A percentile compares a stretch with the other conserved stretches of the same genome.
Conservation (phyloP, 2,329 filamentous ascomycete species). For the Hypoxylon sp. region DNA sequence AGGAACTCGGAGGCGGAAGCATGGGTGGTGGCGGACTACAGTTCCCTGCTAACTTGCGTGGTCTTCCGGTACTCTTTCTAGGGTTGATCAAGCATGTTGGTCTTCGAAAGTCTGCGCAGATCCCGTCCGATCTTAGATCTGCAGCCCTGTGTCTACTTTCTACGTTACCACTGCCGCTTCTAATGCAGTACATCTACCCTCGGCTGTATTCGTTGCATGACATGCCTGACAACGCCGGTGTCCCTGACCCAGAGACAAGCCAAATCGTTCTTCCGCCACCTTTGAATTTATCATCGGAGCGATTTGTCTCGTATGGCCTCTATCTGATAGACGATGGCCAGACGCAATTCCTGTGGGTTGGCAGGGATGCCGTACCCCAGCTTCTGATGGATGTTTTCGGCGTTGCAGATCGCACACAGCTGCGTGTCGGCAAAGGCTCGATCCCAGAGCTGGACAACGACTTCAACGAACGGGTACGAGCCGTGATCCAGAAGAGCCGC, state of each 20-base stretch:
- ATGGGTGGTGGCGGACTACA: conserved; percentile 92
- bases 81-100: conserved; percentile 97
- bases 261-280: conserved; percentile 90
- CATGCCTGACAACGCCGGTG: conserved; percentile 94
- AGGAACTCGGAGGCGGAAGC: conserved; percentile 95
- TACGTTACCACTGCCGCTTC: conserved; percentile 87
- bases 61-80: conserved; percentile 89
- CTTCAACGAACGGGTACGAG: conserved; percentile 94
- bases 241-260: conserved; percentile 86
- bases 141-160: conserved; percentile 95
- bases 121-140: conserved; percentile 92
- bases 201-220: conserved; percentile 90
- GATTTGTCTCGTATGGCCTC: conserved; percentile 88
- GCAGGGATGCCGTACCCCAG: conserved; percentile 91
- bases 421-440: conserved; percentile 91
- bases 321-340: conserved; percentile 98
- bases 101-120: conserved; percentile 91
- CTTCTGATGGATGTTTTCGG: conserved; percentile 93
- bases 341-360: conserved; percentile 97
- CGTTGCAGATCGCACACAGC: conserved; percentile 82
- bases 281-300: conserved; percentile 88
- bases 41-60: conserved; percentile 92
- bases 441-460: conserved; percentile 93
- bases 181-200: conserved; percentile 94
- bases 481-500: conserved; percentile 90